Percentiles rank a stretch among this genome's conserved stretches.
Conservation (phyloP, 768 basidiomycete species). For the Pulveroboletus sp. region DNA sequence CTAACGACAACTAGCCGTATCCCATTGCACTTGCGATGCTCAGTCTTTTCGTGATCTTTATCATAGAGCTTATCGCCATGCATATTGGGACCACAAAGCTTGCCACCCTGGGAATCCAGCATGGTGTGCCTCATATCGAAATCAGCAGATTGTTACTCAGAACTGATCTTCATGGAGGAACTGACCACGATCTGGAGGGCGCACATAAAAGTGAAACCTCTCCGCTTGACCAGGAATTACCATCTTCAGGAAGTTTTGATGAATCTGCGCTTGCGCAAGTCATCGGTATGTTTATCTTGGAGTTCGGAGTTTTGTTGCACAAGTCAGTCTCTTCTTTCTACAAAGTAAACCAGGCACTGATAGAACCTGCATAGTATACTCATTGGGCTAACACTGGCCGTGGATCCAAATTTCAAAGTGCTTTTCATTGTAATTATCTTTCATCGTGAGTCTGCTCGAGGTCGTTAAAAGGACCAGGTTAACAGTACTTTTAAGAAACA, state of each 20-base stretch:
- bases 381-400: slow-evolving; percentile 91
- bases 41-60: slow-evolving; percentile 81
- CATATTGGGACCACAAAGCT: slow-evolving; percentile 80
- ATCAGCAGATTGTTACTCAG: background rate
- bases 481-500: slow-evolving; percentile 53
- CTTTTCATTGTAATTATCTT: slow-evolving; percentile 91
- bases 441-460: slow-evolving; percentile 67
- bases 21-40: slow-evolving; percentile 77
- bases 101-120: slow-evolving; percentile 55
- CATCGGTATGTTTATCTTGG: slow-evolving; percentile 86
- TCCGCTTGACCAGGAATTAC: slow-evolving; percentile 28
- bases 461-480: background rate
- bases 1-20: slow-evolving; percentile 60
- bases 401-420: slow-evolving; percentile 73
- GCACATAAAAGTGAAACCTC: slow-evolving; percentile 7
- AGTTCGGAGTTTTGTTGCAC: slow-evolving; percentile 90
- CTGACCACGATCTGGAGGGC: slow-evolving; percentile 68
- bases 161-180: slow-evolving; percentile 60
- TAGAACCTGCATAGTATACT: slow-evolving; percentile 58
- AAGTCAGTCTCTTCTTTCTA: slow-evolving; percentile 38
- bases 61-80: slow-evolving; percentile 83
- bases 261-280: slow-evolving; percentile 64
- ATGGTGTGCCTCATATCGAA: slow-evolving; percentile 41
- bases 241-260: slow-evolving; percentile 21
- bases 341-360: background rate